Evolutionary conservation across 2,329 filamentous ascomycete species (phyloP).

Genomic region (Microthyrium microscopicum): DNA sequence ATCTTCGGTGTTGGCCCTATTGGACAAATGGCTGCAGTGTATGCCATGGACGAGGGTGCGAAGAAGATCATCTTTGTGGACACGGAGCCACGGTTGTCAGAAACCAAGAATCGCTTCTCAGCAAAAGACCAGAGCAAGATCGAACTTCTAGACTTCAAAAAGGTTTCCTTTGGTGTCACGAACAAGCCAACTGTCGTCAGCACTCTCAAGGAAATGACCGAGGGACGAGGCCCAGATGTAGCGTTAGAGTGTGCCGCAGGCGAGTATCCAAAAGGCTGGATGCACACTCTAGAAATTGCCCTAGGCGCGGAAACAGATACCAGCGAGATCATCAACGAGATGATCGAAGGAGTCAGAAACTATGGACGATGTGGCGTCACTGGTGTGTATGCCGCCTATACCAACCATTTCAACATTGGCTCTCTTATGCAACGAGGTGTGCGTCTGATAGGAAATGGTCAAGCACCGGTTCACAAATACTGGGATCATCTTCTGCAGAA

Average conservation of each 20-base stretch:
- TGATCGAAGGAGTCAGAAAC: constrained; percentile 56
- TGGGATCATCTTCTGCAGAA: constrained; percentile 59
- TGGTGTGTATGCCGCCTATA: constrained; percentile 52
- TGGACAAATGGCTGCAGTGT: constrained; percentile 59
- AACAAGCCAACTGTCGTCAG: constrained; percentile 49
- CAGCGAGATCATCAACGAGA: constrained; percentile 64
- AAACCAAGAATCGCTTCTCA: no score
- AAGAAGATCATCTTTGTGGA: constrained; percentile 66
- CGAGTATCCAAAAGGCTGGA: constrained; percentile 46
- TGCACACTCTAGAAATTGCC: constrained; percentile 41
- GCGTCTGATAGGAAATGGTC: constrained; percentile 53
- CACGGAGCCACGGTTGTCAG: constrained; percentile 53
- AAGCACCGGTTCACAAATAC: constrained; percentile 69
- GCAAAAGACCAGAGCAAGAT: no score
- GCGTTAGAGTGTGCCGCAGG: constrained; percentile 52
- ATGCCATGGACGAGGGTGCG: constrained; percentile 55
- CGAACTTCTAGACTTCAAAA: constrained; percentile 52
- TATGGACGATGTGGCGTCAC: constrained; percentile 64
- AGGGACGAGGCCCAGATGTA: constrained; percentile 54
- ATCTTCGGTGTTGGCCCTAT: constrained; percentile 82
- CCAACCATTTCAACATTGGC: constrained; percentile 71
- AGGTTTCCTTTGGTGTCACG: no score
- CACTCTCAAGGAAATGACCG: constrained; percentile 56
- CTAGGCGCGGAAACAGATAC: constrained; percentile 69
- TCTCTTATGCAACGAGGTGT: constrained; percentile 77